A percentile compares a stretch with the other conserved stretches of the same genome.
Conservation (phyloP, 192 early-diverging fungal genomes). For the Podila verticillata region DNA sequence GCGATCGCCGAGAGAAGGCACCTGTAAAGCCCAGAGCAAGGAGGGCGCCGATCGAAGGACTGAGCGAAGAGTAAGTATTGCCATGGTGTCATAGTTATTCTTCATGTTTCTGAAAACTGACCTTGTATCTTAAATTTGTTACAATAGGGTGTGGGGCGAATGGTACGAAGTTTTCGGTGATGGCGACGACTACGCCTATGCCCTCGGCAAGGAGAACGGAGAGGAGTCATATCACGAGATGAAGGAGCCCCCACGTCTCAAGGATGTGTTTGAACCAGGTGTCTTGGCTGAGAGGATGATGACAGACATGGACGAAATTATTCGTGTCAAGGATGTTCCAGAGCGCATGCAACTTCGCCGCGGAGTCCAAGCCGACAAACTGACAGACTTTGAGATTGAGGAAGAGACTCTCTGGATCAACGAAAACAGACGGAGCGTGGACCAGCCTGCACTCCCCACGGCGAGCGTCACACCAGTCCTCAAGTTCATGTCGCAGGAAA, state of each 20-base stretch:
- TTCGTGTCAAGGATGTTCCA: conserved; percentile 88
- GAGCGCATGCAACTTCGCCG: conserved; percentile 89
- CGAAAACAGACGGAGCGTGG: conserved; percentile 24
- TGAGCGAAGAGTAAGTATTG: conserved; percentile 63
- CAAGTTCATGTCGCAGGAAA: conserved; percentile 67
- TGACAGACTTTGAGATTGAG: conserved; percentile 69
- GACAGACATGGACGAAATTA: conserved; percentile 92
- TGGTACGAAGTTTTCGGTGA: conserved; percentile 93
- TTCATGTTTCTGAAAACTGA: conserved; percentile 4
- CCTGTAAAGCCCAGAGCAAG: conserved; percentile 52
- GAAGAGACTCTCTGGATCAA: conserved; percentile 73
- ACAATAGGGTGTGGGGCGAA: conserved; percentile 71
- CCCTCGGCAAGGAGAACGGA: conserved; percentile 51
- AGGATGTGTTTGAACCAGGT: conserved; percentile 80
- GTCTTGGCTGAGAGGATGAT: conserved; percentile 89
- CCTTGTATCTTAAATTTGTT: neutral
- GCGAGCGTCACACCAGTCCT: conserved; percentile 41
- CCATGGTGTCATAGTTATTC: conserved; percentile 22
- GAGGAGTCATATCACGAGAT: conserved; percentile 49
- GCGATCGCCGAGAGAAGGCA: conserved; percentile 43
- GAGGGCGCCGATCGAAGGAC: conserved; percentile 63
- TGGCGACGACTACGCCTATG: conserved; percentile 89
- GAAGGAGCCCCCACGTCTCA: conserved; percentile 66
- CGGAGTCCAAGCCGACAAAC: conserved; percentile 45
- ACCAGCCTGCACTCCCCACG: conserved; percentile 26